Base-by-base conservation (phyloP, 805 yeast genomes). In the Candida cerambycidarum region DNA sequence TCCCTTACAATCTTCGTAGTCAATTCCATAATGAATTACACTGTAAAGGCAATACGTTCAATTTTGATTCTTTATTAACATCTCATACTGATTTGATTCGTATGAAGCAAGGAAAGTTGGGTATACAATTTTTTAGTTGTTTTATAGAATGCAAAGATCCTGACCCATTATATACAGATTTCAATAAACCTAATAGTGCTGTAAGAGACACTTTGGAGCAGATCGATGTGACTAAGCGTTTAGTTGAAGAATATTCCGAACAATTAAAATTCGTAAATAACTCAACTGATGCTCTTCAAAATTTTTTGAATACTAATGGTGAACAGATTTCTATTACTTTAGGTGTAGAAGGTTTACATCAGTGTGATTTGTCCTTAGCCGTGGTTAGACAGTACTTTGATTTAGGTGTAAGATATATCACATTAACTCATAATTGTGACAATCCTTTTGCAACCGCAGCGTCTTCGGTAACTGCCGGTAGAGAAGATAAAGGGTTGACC, bases 391-490 rank as follows among this genome's bases (percentile, higher is more conserved):
- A 66, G 50, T 77, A 71, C 51, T 69, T 55, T 48, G 76, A 71
- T 5, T 47, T 77, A 24, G 82, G 82, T 11, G 78, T 76, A n/a
- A 51, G 80, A 27, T 77, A 77, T 52, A 69, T 75, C 32, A 77
- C 82, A 0, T 53, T 77, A 40, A 76, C 81, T 0, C 81, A 76
- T 45, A 76, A 76, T 51, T 75, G 81, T 57, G 80, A 76, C 48
- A 77, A 77, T 46, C 80, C 81, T 4, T 77, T 75, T 57, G 80
- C 81, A 2, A 75, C 79, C 11, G 78, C 81, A 10, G 80, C 80
- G 6, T 63, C 75, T 4, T 65, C 77, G 0, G 65, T 69, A 4
- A 50, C 73, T 13, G 78, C 65, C 14, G 80, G 80, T 1, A 58
- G 62, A 31, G 64, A 61, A 6, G 81, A 75, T 48, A 45, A 53